Evolutionary conservation across 306 rosid genomes (phyloP).

Genomic region (Sechiopsis laciniata): DNA sequence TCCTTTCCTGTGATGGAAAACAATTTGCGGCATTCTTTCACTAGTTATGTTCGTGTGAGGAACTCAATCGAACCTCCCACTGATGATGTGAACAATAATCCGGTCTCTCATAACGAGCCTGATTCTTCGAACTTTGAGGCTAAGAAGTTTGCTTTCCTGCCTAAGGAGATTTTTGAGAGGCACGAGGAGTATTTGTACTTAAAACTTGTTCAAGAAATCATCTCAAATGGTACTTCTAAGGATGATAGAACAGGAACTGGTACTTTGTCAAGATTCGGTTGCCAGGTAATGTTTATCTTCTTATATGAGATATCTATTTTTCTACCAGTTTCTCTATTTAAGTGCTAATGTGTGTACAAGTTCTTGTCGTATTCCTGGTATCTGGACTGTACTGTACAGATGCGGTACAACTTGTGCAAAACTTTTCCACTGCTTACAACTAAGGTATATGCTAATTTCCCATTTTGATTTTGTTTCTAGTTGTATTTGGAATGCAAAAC

Average conservation of each 20-base stretch:
- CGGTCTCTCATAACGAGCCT: constrained; percentile 26
- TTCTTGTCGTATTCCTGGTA: constrained; percentile 21
- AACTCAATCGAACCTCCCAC: constrained; percentile 42
- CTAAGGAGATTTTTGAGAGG: constrained; percentile 67
- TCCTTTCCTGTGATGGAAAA: constrained; percentile 76
- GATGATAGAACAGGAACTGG: constrained; percentile 98
- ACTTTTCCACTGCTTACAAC: constrained; percentile 91
- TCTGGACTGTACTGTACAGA: constrained; percentile 35
- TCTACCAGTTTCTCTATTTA: background rate
- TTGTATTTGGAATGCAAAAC: background rate
- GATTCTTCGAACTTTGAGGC: constrained; percentile 50
- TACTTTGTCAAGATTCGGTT: constrained; percentile 82
- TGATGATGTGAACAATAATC: constrained; percentile 40
- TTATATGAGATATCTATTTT: constrained; percentile 22
- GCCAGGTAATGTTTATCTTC: constrained; percentile 56
- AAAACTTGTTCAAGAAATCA: constrained; percentile 66
- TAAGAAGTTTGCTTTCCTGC: constrained; percentile 72
- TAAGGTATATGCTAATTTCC: constrained; percentile 48
- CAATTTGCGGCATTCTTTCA: constrained; percentile 56
- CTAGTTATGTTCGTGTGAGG: constrained; percentile 76
- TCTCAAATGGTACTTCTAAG: constrained; percentile 69
- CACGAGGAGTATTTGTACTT: constrained; percentile 84
- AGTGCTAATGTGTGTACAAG: background rate
- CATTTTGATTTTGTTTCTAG: constrained; percentile 14
- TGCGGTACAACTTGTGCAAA: constrained; percentile 80